These are phyloP conservation scores for Eremothecium sinecaudum DNA, from an alignment of 1,139 yeast genomes.

Conservation along the genomic window DNA sequence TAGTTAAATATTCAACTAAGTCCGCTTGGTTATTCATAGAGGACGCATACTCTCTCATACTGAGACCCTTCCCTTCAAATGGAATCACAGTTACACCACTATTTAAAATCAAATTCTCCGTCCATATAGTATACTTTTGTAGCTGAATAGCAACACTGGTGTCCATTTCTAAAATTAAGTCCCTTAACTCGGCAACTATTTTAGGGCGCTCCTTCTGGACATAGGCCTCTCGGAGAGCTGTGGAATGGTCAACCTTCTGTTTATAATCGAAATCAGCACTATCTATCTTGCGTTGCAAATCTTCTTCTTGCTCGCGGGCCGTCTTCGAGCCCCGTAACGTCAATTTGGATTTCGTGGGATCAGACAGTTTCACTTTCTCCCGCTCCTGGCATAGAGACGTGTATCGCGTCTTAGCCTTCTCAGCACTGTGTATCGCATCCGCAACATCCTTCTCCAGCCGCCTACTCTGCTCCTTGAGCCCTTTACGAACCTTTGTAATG, in stretches of 20 bases:
- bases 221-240: conserved; percentile 65
- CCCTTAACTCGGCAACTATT: conserved; percentile 61
- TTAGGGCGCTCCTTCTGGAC: conserved; percentile 69
- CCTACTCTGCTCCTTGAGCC: conserved; percentile 70
- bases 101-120: conserved; percentile 74
- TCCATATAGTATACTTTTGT: conserved; percentile 80
- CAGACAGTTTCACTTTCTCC: conserved; percentile 70
- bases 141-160: conserved; percentile 81
- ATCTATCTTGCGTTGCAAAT: conserved; percentile 69
- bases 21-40: conserved; percentile 78
- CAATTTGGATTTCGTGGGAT: conserved; percentile 73
- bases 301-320: conserved; percentile 87
- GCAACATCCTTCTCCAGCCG: conserved; percentile 73
- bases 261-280: conserved; percentile 79
- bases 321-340: conserved; percentile 70
- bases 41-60: conserved; percentile 69
- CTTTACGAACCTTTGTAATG: conserved; percentile 61
- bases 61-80: conserved; percentile 42
- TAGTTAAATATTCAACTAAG: conserved; percentile 57
- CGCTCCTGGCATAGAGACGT: conserved; percentile 75
- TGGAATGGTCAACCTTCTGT: conserved; percentile 63
- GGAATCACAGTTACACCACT: conserved; percentile 80
- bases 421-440: conserved; percentile 76
- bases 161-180: conserved; percentile 76
- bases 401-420: conserved; percentile 79